Evolutionary conservation across 306 rosid species (phyloP).

Genomic region (Hylodesmum podocarpum): DNA sequence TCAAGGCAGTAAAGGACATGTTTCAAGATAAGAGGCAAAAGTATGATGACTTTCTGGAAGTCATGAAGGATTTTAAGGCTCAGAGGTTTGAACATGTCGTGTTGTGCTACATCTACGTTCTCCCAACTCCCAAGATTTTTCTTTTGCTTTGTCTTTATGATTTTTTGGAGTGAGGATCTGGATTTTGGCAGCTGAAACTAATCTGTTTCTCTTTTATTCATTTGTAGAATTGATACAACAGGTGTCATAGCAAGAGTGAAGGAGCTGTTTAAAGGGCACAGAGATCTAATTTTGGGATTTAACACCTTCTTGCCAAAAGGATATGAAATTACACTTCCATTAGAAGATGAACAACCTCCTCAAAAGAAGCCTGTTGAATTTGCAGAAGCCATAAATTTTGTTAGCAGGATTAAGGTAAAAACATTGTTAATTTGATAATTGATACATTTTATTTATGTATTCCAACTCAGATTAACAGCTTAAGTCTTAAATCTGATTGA

Average conservation of each 20-base stretch:
- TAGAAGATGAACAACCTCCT: slow-evolving; percentile 80
- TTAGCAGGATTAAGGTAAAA: slow-evolving; percentile 88
- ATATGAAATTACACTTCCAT: slow-evolving; percentile 81
- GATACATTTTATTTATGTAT: neutral
- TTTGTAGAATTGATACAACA: slow-evolving; percentile 67
- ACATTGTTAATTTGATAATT: slow-evolving; percentile 1
- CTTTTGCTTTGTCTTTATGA: neutral
- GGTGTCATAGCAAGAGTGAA: slow-evolving; percentile 85
- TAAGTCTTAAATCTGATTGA: slow-evolving; percentile 26
- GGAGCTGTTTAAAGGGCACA: slow-evolving; percentile 85
- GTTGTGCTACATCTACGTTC: too few relatives aligned
- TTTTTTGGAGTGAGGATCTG: neutral
- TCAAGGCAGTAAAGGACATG: slow-evolving; percentile 83
- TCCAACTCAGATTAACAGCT: neutral
- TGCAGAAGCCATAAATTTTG: slow-evolving; percentile 93
- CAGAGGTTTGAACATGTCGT: slow-evolving; percentile 53
- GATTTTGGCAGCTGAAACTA: slow-evolving; percentile 13
- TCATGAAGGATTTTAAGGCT: slow-evolving; percentile 92
- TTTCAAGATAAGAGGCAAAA: slow-evolving; percentile 77
- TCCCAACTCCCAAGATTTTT: neutral
- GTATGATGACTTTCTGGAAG: slow-evolving; percentile 78
- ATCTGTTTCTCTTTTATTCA: slow-evolving; percentile 27
- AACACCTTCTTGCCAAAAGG: slow-evolving; percentile 93
- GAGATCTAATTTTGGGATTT: slow-evolving; percentile 80
- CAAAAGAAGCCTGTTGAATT: slow-evolving; percentile 94